Evolutionary conservation across 352 stramenopile genomes (phyloP).

Genomic region (Globisporangium yorkense): DNA sequence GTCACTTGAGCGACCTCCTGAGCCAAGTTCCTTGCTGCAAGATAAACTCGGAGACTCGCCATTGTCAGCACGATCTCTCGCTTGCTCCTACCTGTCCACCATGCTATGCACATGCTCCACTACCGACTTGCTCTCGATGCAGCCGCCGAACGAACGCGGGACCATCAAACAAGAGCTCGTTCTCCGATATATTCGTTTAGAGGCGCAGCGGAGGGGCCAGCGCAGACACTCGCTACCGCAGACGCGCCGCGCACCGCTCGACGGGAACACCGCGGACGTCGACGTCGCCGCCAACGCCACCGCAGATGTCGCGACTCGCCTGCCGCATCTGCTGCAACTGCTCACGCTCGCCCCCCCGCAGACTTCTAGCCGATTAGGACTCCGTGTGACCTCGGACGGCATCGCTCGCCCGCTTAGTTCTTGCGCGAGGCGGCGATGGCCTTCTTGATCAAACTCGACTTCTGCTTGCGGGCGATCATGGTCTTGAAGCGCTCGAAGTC

Average conservation of each 20-base stretch:
- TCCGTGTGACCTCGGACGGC: constrained; percentile 9
- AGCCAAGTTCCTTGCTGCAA: not conserved
- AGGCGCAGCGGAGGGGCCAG: not conserved
- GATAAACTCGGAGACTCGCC: too few species aligned
- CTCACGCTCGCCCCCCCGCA: not conserved
- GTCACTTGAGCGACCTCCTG: too few species aligned
- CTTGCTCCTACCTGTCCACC: not conserved
- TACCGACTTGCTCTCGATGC: not conserved
- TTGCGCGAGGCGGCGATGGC: constrained; percentile 71
- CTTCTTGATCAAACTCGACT: constrained; percentile 94
- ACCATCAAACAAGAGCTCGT: constrained; percentile 14
- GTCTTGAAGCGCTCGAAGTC: constrained; percentile 99
- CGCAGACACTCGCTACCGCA: not conserved
- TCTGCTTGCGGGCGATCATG: constrained; percentile 99
- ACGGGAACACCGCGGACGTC: not conserved
- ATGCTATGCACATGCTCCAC: not conserved
- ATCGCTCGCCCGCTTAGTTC: constrained; percentile 33
- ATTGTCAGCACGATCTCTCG: too few species aligned
- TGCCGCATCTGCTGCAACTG: not conserved
- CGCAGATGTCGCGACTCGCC: not conserved
- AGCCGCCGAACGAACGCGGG: not conserved
- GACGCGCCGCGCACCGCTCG: not conserved
- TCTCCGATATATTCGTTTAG: constrained; percentile 20
- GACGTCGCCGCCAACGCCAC: not conserved
- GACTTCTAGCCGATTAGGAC: constrained; percentile 12